A percentile compares a stretch with the other conserved stretches of the same genome.
Conservation (phyloP, 495 filamentous ascomycete genomes). For the Endocarpon pusillum region DNA sequence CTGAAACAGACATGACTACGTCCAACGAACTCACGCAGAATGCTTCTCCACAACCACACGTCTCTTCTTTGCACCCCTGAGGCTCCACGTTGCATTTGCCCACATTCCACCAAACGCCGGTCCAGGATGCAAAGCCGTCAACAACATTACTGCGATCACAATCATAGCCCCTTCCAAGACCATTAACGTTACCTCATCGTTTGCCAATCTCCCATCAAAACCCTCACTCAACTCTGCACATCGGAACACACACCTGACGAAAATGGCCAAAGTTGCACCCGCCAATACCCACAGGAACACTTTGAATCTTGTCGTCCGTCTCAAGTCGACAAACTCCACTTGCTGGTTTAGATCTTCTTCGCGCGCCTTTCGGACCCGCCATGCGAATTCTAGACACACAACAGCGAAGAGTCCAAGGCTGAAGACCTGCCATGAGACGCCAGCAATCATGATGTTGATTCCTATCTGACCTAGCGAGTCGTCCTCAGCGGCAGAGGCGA, state of each 20-base stretch:
- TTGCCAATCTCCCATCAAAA: conserved; percentile 39
- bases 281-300: conserved; percentile 12
- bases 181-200: conserved; percentile 45
- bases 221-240: conserved; percentile 48
- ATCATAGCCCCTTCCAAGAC: conserved; percentile 60
- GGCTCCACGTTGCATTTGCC: too few relatives aligned
- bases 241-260: conserved; percentile 44
- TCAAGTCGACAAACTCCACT: neutral
- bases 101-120: neutral
- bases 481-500: conserved; percentile 27
- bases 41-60: too few relatives aligned
- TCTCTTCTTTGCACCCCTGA: too few relatives aligned
- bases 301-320: neutral
- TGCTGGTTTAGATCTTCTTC: neutral
- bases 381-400: conserved; percentile 32
- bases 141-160: conserved; percentile 31
- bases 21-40: too few relatives aligned
- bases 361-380: conserved; percentile 17
- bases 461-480: conserved; percentile 16
- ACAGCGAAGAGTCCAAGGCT: conserved; percentile 34
- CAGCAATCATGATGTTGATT: conserved; percentile 37
- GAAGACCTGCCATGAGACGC: conserved; percentile 35
- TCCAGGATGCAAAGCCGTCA: conserved; percentile 45
- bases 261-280: conserved; percentile 38
- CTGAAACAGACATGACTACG: too few relatives aligned